Base-by-base conservation (phyloP, 768 basidiomycete genomes). In the Agaricus sinodeliciosus region DNA sequence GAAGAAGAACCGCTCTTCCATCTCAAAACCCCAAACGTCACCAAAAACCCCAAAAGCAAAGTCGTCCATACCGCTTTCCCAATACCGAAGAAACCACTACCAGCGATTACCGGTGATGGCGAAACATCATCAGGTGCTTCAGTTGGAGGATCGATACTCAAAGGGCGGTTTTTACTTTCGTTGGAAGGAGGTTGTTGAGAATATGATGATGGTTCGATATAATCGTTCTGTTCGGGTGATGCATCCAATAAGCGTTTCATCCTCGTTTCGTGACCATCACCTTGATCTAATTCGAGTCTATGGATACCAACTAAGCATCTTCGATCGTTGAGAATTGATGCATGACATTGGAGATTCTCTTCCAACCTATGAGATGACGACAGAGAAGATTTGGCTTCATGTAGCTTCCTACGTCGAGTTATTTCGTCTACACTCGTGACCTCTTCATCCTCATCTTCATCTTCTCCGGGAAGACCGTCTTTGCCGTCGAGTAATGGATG, bases 221-320 rank as follows among this genome's bases (percentile, higher is more conserved):
- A 18, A 34, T 12, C 28, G 16, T 34, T 9, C n/a, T 47, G 18
- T 3, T 47, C 28, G 18, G 34, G 31, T 55, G 43, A 45, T 54
- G 58, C 82, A 50, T 87, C 84, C 2, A 87, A 69, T 18, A 87
- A 72, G 57, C 82, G 72, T 60, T 66, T 72, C 62, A 73, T 64
- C 11, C 75, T 62, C 39, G 69, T 67, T 55, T 71, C 71, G 3
- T 64, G 64, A 4, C 76, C 79, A 58, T 74, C 78, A 11, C 75
- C 75, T 2, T 73, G 70, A 57, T 82, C 80, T 16, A 87, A 65
- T 16, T 81, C 81, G 15, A 88, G 66, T 16, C 63, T 67, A 6
- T 80, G 72, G 43, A 85, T 74, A 19, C 87, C 87, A 9, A 81
- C 78, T 13, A 86, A 66, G 63, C 87, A 90, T 9, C 76, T 73